A percentile compares a stretch with the other conserved stretches of the same genome.
phyloP scores from a whole-genome alignment of 192 early-diverging fungal genomes.

The Backusella westeae region DNA sequence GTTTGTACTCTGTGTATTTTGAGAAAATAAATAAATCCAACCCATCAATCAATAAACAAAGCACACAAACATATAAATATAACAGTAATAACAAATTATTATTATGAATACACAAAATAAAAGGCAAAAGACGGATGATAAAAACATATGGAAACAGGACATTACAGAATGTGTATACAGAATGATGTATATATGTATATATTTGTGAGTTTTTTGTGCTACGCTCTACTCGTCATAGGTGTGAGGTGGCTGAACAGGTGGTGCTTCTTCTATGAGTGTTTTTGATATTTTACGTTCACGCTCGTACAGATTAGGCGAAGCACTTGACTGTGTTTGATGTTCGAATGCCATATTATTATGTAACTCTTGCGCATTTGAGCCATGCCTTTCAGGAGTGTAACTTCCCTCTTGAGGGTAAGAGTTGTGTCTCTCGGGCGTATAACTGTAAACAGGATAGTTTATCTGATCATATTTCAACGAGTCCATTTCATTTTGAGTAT shows the following conservation, averaged over 20 bases:
- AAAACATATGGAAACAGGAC: neutral
- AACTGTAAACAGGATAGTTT: neutral
- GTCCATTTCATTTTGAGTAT: neutral
- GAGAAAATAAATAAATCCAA: neutral
- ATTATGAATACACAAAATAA: neutral
- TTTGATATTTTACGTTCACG: neutral
- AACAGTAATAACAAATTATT: neutral
- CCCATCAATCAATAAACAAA: neutral
- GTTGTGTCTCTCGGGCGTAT: neutral
- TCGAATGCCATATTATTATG: neutral
- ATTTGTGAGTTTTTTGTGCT: neutral
- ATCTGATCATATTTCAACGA: neutral
- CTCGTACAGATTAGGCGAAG: neutral
- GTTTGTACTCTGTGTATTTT: neutral
- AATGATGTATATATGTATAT: neutral
- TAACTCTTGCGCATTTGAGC: neutral
- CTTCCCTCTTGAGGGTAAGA: neutral
- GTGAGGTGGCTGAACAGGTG: conserved; percentile 4
- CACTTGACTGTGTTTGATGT: neutral
- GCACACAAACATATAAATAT: neutral
- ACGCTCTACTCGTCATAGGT: conserved; percentile 4
- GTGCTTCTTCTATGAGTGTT: neutral
- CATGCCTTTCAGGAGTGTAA: neutral
- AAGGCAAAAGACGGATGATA: neutral
- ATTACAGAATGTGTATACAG: neutral